These are phyloP conservation scores for Claviceps sp. DNA, from an alignment of 2,329 filamentous ascomycete genomes.

Conservation along the genomic window DNA sequence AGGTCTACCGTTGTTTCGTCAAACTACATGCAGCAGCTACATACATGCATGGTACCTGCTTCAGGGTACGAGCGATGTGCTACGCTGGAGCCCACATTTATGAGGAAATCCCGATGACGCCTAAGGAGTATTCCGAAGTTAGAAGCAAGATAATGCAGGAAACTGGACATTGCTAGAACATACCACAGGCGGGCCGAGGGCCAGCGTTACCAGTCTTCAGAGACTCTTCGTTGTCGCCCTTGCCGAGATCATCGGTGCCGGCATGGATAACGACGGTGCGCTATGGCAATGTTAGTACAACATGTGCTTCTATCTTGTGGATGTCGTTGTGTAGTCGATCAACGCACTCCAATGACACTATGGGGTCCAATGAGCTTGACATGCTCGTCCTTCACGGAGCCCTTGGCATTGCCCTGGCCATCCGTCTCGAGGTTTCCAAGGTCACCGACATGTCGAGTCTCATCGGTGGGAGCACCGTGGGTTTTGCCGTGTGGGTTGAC, in stretches of 20 bases:
- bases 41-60: not conserved
- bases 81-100: slow-evolving; percentile 28
- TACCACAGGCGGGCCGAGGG: slow-evolving; percentile 84
- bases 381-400: slow-evolving; percentile 63
- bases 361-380: slow-evolving; percentile 94
- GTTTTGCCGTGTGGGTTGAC: slow-evolving; percentile 93
- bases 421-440: slow-evolving; percentile 96
- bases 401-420: slow-evolving; percentile 78
- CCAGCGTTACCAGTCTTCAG: slow-evolving; percentile 98
- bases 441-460: slow-evolving; percentile 88
- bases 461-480: slow-evolving; percentile 77
- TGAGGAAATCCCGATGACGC: slow-evolving; percentile 78
- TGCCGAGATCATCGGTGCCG: slow-evolving; percentile 93
- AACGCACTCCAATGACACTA: slow-evolving; percentile 78
- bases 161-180: slow-evolving; percentile 18
- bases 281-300: slow-evolving; percentile 28
- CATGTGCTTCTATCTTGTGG: too few relatives aligned
- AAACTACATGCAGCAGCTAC: not conserved
- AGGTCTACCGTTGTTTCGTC: not conserved
- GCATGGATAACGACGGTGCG: slow-evolving; percentile 90
- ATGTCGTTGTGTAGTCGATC: not conserved
- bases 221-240: slow-evolving; percentile 83
- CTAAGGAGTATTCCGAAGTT: slow-evolving; percentile 23
- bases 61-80: not conserved
- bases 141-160: not conserved